Conservation (phyloP, 495 filamentous ascomycete species). For the Hypoxylon perforatum region DNA sequence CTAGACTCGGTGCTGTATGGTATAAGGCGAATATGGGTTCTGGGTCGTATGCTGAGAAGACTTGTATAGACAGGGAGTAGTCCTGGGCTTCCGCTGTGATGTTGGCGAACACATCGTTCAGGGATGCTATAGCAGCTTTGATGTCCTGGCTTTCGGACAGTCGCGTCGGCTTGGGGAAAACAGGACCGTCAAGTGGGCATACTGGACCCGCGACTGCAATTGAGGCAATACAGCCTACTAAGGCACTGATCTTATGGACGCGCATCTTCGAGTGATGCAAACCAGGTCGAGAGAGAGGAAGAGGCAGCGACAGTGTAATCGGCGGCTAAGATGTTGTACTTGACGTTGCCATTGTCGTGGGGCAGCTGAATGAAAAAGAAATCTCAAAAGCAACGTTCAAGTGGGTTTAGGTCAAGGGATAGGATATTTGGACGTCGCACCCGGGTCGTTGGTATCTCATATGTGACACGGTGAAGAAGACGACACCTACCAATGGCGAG, state of each 20-base stretch:
- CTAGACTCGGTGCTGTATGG: slow-evolving; percentile 58
- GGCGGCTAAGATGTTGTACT: slow-evolving; percentile 1
- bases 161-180: slow-evolving; percentile 55
- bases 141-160: slow-evolving; percentile 48
- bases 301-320: neutral
- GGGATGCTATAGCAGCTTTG: slow-evolving; percentile 47
- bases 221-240: slow-evolving; percentile 19
- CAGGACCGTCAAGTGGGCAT: slow-evolving; percentile 63
- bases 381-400: slow-evolving; percentile 2
- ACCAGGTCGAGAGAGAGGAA: neutral
- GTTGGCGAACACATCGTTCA: slow-evolving; percentile 48
- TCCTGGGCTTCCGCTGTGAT: slow-evolving; percentile 44
- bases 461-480: slow-evolving; percentile 17
- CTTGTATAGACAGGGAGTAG: slow-evolving; percentile 60
- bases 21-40: slow-evolving; percentile 58
- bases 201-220: slow-evolving; percentile 40
- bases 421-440: slow-evolving; percentile 4
- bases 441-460: slow-evolving; percentile 21
- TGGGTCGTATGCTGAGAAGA: slow-evolving; percentile 59
- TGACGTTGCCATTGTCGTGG: neutral
- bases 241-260: slow-evolving; percentile 2
- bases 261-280: slow-evolving; percentile 20
- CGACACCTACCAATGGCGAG: slow-evolving; percentile 14
- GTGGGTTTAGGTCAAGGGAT: slow-evolving; percentile 6
- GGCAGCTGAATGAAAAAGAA: slow-evolving; percentile 12